Base-by-base conservation (phyloP, 2,329 filamentous ascomycete species). In the Ambrosiella cleistominuta region DNA sequence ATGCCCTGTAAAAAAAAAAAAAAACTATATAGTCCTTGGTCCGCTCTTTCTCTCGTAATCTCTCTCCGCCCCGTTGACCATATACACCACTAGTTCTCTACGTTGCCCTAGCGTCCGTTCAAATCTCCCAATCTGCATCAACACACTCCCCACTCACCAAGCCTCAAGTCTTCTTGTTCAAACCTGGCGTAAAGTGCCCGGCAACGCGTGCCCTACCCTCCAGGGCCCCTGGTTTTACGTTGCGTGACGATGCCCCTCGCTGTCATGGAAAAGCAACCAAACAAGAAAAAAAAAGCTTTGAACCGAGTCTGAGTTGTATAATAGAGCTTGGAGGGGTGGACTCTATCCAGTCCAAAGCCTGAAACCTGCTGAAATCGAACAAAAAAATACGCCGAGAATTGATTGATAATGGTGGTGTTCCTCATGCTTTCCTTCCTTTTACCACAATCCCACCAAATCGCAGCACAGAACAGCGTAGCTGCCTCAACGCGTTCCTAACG, bases 401-500 rank as follows among this genome's bases (percentile, higher is more conserved):
- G 44, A 47, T 47, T 17, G 44, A 47, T 47, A 13, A 15, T 27
- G 27, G 3, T 27, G 27, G 27, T 27, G 4, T 27, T 27, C 27
- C 27, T 27, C 27, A 27, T 27, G 4, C 27, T 3, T 27, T 27
- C 27, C 27, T 27, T 27, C 27, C 27, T 27, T 3, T 27, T 27
- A 27, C 27, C 27, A 27, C 2, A 27, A 27, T 27, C 27, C 27
- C 27, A 27, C 27, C 27, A 27, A 27, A 27, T 27, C 27, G 27
- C 27, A 27, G 27, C 27, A 17, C 36, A n/a, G 35, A 54, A 15
- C 51, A 54, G 51, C 35, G 17, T 39, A 40, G 37, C 38, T 47
- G 11, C 40, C 40, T 56, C 15, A 56, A 56, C 54, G 54, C 54
- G 54, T 56, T 19, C 40, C 17, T 35, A 38, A 56, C 54, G 54